These are phyloP conservation scores for Lentinula detonsa DNA, from an alignment of 768 basidiomycete species.

Conservation along the genomic window DNA sequence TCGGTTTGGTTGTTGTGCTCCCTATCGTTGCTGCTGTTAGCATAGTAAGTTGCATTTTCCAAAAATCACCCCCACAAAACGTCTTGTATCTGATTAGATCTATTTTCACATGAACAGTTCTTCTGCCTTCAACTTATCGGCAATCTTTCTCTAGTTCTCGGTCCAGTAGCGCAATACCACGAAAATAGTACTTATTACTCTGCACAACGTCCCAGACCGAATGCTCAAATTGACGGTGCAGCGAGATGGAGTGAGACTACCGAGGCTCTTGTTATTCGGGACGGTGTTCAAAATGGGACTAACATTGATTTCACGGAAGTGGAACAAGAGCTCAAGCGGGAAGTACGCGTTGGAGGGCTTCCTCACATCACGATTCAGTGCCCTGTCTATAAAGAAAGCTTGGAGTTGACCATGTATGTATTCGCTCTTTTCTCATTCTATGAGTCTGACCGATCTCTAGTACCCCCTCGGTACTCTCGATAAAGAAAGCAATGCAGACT, in stretches of 20 bases:
- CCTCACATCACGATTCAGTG: constrained; percentile 79
- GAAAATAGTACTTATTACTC: constrained; percentile 51
- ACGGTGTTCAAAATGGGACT: background rate
- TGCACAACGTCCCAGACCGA: background rate
- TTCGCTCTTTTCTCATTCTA: background rate
- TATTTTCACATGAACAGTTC: constrained; percentile 39
- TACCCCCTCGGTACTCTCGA: constrained; percentile 66
- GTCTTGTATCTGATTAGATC: background rate
- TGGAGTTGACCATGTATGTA: constrained; percentile 62
- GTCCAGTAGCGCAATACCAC: constrained; percentile 81
- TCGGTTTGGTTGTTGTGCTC: constrained; percentile 56
- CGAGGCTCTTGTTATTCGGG: background rate
- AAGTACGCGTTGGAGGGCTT: constrained; percentile 25
- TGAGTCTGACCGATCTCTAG: constrained; percentile 24
- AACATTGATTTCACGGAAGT: background rate
- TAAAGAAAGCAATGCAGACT: constrained; percentile 83
- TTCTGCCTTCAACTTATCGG: constrained; percentile 69
- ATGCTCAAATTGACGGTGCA: background rate
- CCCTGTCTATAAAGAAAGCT: constrained; percentile 83
- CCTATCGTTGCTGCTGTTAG: constrained; percentile 77
- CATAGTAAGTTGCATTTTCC: constrained; percentile 40
- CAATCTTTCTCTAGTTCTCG: constrained; percentile 46
- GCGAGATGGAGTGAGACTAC: background rate
- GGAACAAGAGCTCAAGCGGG: background rate
- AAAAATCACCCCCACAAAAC: background rate